Base-by-base conservation (phyloP, 2,329 filamentous ascomycete species). In the Ceratocystis lukuohia region DNA sequence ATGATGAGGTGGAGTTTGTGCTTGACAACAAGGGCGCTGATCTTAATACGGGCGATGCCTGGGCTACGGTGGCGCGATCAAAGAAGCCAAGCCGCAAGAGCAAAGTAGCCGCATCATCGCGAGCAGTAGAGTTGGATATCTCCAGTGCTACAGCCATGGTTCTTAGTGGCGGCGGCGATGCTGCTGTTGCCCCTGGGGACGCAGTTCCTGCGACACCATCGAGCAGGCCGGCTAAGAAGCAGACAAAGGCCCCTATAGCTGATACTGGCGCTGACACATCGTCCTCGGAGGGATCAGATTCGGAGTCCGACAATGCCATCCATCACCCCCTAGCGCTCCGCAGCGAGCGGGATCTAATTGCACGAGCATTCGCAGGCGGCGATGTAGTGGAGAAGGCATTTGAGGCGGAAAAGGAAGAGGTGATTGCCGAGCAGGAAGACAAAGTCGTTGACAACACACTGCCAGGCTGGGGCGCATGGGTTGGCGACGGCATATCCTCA, bases 381-480 rank as follows among this genome's bases (percentile, higher is more conserved):
- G 85, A 92, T 71, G 89, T 96, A 73, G 89, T 95, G 1, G 85
- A 88, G 7, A 84, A 83, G 59, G 86, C 91, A 48, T 99, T 97
- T 73, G 83, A 84, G 67, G 81, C 81, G 46, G 92, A 97, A 73
- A 97, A 97, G 77, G 81, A 80, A 17, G 83, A 84, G 62, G 79
- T 83, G 1, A 83, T 85, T 20, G 81, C 84, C 37, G 88, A 89
- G 20, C 91, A 96, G 74, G 91, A 88, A 70, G 89, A 95, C 73
- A 88, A 94, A 75, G 79, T 90, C 66, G 77, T 91, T 37, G 91
- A 93, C 74, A 88, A 88, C 70, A 88, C 89, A n/a, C 81, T 99
- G 5, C 91, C 91, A 0, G 94, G 94, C 59, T 99, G 94, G 94
- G 94, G 94, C 70, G 86, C 82, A 72, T 96, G 94, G 94, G 83